Conservation (phyloP, 2,329 filamentous ascomycete species). For the Capronia coronata region DNA sequence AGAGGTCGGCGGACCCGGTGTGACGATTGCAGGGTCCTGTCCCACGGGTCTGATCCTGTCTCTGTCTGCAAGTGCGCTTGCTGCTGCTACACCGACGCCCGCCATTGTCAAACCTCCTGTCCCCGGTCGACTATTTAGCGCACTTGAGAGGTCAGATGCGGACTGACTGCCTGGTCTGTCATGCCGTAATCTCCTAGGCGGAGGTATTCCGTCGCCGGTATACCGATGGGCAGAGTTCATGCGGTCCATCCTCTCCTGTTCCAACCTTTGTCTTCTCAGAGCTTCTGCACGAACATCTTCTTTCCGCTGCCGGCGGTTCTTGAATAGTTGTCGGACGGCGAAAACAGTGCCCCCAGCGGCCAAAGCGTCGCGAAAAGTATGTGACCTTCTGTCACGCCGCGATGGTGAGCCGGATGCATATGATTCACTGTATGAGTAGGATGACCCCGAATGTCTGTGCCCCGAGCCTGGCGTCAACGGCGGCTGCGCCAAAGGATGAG, state of each 20-base stretch:
- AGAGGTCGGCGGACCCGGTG: conserved; percentile 25
- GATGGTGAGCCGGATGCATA: conserved; percentile 35
- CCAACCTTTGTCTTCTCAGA: conserved; percentile 45
- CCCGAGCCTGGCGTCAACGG: conserved; percentile 29
- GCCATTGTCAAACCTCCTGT: conserved; percentile 8
- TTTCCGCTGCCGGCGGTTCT: conserved; percentile 50
- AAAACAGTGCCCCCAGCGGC: conserved; percentile 64
- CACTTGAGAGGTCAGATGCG: conserved; percentile 26
- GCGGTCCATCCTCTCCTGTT: conserved; percentile 48
- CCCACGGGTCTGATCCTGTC: conserved; percentile 29
- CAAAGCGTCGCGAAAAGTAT: conserved; percentile 53
- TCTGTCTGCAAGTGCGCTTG: conserved; percentile 26
- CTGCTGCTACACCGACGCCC: conserved; percentile 18
- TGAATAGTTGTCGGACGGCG: conserved; percentile 52
- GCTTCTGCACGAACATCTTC: conserved; percentile 56
- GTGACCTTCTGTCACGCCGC: conserved; percentile 38
- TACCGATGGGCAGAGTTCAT: conserved; percentile 56
- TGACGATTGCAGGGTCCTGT: conserved; percentile 32
- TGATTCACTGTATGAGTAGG: conserved; percentile 37
- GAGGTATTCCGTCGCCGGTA: conserved; percentile 60
- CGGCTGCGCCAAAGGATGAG: conserved; percentile 31
- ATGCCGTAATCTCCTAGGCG: conserved; percentile 24
- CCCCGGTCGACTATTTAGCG: conserved; percentile 18
- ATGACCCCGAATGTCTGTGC: conserved; percentile 24
- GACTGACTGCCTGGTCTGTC: conserved; percentile 26